A percentile compares a stretch with the other conserved stretches of the same genome.
Conservation (phyloP, 257 asterid genomes). For the Plantago major region DNA sequence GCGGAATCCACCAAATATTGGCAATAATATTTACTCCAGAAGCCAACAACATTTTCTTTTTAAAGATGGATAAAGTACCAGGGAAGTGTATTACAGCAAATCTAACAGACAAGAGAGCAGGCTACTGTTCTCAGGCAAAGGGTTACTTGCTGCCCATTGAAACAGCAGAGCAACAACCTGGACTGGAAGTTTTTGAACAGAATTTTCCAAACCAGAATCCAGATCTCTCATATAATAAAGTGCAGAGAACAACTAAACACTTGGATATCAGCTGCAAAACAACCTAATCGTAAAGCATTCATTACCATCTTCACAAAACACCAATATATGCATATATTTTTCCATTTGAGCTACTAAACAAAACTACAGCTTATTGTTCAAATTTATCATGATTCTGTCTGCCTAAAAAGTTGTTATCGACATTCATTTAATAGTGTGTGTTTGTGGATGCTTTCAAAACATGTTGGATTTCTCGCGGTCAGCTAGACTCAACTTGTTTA, state of each 20-base stretch:
- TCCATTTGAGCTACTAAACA: conserved; percentile 7
- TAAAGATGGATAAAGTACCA: no score
- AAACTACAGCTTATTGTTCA: not conserved
- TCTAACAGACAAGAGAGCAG: no score
- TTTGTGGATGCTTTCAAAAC: no score
- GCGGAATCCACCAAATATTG: conserved; percentile 10
- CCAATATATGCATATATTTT: not conserved
- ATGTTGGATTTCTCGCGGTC: not conserved
- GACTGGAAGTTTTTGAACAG: no score
- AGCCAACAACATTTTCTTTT: not conserved
- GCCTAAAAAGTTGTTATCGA: not conserved
- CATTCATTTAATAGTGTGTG: no score
- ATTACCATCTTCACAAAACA: not conserved
- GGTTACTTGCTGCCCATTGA: no score
- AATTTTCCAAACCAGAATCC: not conserved
- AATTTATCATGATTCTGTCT: not conserved
- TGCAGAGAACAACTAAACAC: not conserved
- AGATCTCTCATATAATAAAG: not conserved
- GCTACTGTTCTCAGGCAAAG: no score
- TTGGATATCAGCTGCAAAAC: not conserved
- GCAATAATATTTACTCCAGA: conserved; percentile 8
- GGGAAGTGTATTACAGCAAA: no score
- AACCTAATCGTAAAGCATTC: conserved; percentile 4
- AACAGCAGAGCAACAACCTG: no score
- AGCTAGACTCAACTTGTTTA: not conserved